Conservation (phyloP, 257 asterid species). For the Plectranthus barbatus region DNA sequence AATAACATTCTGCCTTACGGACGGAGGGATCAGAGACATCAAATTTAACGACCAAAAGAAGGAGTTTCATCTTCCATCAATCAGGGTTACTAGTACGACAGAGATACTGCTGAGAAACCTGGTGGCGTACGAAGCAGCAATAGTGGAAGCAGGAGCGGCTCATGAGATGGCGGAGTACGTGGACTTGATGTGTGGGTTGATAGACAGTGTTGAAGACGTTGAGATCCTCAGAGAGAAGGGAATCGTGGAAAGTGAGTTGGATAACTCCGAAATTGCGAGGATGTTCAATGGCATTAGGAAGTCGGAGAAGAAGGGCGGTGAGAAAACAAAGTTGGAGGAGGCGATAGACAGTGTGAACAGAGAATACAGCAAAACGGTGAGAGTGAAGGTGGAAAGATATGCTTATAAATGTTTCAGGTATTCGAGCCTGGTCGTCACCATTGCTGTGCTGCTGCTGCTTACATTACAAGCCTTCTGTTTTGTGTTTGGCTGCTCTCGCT, state of each 20-base stretch:
- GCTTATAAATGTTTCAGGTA: too few relatives aligned
- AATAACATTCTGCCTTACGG: constrained; percentile 10
- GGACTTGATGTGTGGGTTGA: constrained; percentile 49
- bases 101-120: constrained; percentile 42
- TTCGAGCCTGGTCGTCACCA: too few relatives aligned
- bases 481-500: too few relatives aligned
- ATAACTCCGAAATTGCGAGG: constrained; percentile 30
- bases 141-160: constrained; percentile 18
- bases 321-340: too few relatives aligned
- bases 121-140: constrained; percentile 46
- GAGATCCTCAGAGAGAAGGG: constrained; percentile 25
- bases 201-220: constrained; percentile 34
- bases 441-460: too few relatives aligned
- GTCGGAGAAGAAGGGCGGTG: constrained; percentile 18
- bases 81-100: constrained; percentile 27
- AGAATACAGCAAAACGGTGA: background rate
- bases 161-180: constrained; percentile 37
- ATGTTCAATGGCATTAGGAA: constrained; percentile 38
- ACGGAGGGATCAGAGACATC: constrained; percentile 27
- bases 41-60: constrained; percentile 14
- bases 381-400: constrained; percentile 24
- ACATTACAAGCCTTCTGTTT: too few relatives aligned
- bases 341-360: too few relatives aligned
- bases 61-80: constrained; percentile 33
- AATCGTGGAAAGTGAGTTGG: constrained; percentile 23